A percentile compares a stretch with the other conserved stretches of the same genome.
Evolutionary conservation across 2,329 filamentous ascomycete genomes (phyloP).

Genomic region (Trichoderma harzianum): DNA sequence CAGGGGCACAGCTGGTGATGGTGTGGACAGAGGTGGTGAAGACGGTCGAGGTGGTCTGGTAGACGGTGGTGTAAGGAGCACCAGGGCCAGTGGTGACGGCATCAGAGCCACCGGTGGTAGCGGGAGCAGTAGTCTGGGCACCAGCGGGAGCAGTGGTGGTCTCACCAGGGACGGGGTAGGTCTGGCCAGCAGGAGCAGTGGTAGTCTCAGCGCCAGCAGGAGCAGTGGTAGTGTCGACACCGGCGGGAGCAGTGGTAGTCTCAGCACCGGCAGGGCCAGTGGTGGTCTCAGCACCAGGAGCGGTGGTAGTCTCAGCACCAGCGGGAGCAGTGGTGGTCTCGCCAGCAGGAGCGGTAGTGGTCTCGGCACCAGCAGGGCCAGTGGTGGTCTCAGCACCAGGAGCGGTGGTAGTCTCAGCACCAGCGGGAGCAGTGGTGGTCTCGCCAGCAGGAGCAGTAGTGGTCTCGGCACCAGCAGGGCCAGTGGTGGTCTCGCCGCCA

Average conservation of each 20-base stretch:
- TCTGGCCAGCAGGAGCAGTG: conserved; percentile 2
- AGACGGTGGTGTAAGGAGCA: conserved; percentile 33
- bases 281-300: too few species aligned
- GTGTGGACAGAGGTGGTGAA: conserved; percentile 49
- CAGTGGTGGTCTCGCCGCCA: neutral
- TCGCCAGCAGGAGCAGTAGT: neutral
- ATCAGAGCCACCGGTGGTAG: conserved; percentile 14
- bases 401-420: too few species aligned
- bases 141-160: neutral
- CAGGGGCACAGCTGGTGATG: conserved; percentile 47
- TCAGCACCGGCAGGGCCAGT: neutral
- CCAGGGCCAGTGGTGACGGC: conserved; percentile 18
- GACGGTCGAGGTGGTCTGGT: conserved; percentile 47
- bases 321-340: too few species aligned
- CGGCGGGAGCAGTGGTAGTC: conserved; percentile 21
- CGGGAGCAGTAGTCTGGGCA: conserved; percentile 16
- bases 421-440: neutral
- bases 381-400: too few species aligned
- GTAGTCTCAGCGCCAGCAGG: conserved; percentile 16
- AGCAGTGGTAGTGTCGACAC: conserved; percentile 16
- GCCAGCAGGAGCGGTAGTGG: too few species aligned
- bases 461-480: neutral
- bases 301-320: too few species aligned
- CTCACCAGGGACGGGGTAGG: neutral
- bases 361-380: too few species aligned